Evolutionary conservation across 306 rosid genomes (phyloP).

Genomic region (Quercus parvula): DNA sequence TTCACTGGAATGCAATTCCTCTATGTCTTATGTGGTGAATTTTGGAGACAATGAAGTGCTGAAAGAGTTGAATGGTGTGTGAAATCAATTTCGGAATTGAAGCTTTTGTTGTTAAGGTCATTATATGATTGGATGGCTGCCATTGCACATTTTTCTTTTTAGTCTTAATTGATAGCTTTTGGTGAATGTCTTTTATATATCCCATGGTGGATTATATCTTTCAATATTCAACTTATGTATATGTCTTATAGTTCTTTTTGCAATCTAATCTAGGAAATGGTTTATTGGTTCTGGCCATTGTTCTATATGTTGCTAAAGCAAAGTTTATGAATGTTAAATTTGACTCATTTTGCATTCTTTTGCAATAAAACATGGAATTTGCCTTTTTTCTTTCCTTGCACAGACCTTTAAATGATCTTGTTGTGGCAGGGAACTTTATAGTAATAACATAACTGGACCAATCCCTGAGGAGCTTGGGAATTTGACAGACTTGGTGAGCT

Average conservation of each 20-base stretch:
- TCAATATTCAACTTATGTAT: background rate
- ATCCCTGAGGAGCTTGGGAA: constrained; percentile 76
- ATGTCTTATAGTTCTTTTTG: background rate
- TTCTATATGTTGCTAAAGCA: background rate
- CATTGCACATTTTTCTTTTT: too few relatives aligned
- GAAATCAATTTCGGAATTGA: too few relatives aligned
- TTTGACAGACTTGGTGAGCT: constrained; percentile 79
- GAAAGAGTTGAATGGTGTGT: too few relatives aligned
- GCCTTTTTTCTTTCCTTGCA: background rate
- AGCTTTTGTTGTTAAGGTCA: too few relatives aligned
- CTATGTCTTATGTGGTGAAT: too few relatives aligned
- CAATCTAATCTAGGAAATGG: background rate
- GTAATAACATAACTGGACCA: constrained; percentile 62
- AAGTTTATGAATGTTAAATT: background rate
- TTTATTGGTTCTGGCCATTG: background rate
- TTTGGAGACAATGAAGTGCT: too few relatives aligned
- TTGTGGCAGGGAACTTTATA: constrained; percentile 75
- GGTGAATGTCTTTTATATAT: background rate
- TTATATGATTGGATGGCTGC: too few relatives aligned
- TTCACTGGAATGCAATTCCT: too few relatives aligned
- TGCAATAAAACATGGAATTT: background rate
- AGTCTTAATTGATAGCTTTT: background rate
- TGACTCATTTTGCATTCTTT: background rate
- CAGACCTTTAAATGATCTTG: background rate
- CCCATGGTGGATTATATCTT: background rate